A percentile compares a stretch with the other conserved stretches of the same genome.
phyloP scores from a whole-genome alignment of 2,329 filamentous ascomycete genomes.

The Helminthosporium solani region DNA sequence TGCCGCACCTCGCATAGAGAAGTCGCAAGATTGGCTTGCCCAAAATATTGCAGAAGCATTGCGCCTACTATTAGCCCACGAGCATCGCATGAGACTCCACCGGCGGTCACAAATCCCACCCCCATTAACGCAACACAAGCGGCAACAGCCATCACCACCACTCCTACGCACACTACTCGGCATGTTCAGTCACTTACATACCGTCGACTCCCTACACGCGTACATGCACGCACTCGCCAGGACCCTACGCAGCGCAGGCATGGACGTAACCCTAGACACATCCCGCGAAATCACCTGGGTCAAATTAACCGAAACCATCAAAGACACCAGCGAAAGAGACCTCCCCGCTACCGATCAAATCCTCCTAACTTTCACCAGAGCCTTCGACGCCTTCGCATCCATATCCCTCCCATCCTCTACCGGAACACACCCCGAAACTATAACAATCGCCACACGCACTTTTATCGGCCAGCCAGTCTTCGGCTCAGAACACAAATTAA shows the following conservation, averaged over 20 bases:
- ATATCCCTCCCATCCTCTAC: constrained; percentile 26
- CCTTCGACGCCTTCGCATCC: constrained; percentile 31
- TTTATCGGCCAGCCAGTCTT: constrained; percentile 36
- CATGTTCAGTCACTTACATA: constrained; percentile 52
- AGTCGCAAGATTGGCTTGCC: constrained; percentile 53
- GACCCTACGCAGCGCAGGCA: constrained; percentile 30
- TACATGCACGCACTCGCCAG: constrained; percentile 29
- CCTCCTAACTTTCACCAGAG: constrained; percentile 29
- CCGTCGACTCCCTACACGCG: constrained; percentile 38
- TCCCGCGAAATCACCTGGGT: constrained; percentile 30
- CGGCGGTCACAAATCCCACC: constrained; percentile 65
- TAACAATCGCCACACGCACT: constrained; percentile 34
- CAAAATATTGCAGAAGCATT: constrained; percentile 67
- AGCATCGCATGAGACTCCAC: constrained; percentile 73
- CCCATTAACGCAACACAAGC: constrained; percentile 54
- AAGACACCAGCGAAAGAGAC: constrained; percentile 24
- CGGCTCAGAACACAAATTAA: constrained; percentile 38
- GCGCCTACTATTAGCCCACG: constrained; percentile 73
- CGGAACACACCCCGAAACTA: constrained; percentile 19
- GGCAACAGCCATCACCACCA: constrained; percentile 53
- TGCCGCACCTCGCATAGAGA: constrained; percentile 13
- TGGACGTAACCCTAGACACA: constrained; percentile 28
- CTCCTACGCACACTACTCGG: constrained; percentile 61
- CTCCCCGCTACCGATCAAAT: constrained; percentile 36
- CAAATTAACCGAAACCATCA: constrained; percentile 29